Conservation (phyloP, 2,329 filamentous ascomycete species). For the Cordyceps javanica region DNA sequence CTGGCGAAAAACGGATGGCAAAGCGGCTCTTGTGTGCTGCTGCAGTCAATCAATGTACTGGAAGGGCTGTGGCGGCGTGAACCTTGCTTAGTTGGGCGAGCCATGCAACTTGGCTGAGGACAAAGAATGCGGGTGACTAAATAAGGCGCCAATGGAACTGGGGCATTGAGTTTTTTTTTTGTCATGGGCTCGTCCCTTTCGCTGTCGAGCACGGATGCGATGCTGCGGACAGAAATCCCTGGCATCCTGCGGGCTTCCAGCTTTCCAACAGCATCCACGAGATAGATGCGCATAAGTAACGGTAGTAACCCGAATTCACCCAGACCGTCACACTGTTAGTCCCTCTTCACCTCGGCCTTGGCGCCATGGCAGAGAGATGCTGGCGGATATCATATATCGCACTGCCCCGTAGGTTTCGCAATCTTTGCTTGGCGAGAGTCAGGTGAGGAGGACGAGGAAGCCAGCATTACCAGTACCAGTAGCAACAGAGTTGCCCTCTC, state of each 20-base stretch:
- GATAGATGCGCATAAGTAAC: too few species aligned
- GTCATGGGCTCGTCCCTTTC: not conserved
- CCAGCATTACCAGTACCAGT: too few species aligned
- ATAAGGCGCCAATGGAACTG: not conserved
- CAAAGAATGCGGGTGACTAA: slow-evolving; percentile 7
- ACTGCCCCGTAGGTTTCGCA: not conserved
- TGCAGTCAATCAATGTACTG: not conserved
- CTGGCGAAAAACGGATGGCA: not conserved
- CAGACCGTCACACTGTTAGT: not conserved
- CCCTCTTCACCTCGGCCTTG: not conserved
- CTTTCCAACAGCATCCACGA: too few species aligned
- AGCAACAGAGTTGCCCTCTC: too few species aligned
- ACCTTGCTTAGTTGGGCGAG: not conserved
- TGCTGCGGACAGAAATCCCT: not conserved
- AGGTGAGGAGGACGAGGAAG: too few species aligned
- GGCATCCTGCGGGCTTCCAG: not conserved
- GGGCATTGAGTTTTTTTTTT: not conserved
- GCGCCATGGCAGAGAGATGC: too few species aligned
- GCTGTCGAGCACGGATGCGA: not conserved
- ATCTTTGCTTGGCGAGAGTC: not conserved
- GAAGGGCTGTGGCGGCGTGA: not conserved
- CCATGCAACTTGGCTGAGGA: not conserved
- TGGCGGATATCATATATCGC: too few species aligned
- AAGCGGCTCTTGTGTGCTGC: not conserved
- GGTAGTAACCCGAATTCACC: not conserved